Conservation (phyloP, 2,329 filamentous ascomycete species). For the Huntiella decipiens region DNA sequence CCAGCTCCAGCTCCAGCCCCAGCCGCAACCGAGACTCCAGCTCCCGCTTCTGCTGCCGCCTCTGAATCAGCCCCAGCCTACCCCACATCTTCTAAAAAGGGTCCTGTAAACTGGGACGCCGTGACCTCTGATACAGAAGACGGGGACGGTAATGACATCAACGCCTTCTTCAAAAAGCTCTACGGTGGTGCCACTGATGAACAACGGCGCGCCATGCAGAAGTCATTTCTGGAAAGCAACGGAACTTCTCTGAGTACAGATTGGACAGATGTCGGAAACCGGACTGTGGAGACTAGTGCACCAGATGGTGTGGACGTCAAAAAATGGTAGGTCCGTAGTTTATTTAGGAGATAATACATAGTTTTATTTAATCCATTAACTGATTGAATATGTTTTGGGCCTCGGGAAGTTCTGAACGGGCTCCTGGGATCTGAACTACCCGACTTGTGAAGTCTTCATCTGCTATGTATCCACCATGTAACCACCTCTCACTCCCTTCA, state of each 20-base stretch:
- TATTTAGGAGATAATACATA: too few species aligned
- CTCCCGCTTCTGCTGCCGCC: constrained; percentile 1
- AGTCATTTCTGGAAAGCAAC: constrained; percentile 87
- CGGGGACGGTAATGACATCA: constrained; percentile 39
- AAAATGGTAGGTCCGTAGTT: constrained; percentile 33
- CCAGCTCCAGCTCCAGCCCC: constrained; percentile 1
- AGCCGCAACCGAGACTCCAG: not conserved
- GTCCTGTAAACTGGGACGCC: constrained; percentile 86
- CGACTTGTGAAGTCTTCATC: constrained; percentile 24
- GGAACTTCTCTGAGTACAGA: constrained; percentile 84
- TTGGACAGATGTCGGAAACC: constrained; percentile 63
- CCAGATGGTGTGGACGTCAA: constrained; percentile 63
- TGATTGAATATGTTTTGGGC: too few species aligned
- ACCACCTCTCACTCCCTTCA: constrained; percentile 50
- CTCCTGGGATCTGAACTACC: too few species aligned
- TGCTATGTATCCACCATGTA: constrained; percentile 71
- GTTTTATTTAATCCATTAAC: too few species aligned
- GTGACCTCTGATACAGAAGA: constrained; percentile 35
- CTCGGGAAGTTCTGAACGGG: too few species aligned
- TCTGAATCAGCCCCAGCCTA: constrained; percentile 36
- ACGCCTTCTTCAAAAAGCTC: constrained; percentile 77
- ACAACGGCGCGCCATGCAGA: constrained; percentile 86
- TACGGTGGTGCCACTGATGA: constrained; percentile 63
- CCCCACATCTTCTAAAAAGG: constrained; percentile 67
- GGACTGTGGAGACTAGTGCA: constrained; percentile 51